Percentiles rank a stretch among this genome's conserved stretches.
These are phyloP conservation scores for Colletotrichum eleusines DNA, from an alignment of 2,329 filamentous ascomycete species.

Conservation along the genomic window DNA sequence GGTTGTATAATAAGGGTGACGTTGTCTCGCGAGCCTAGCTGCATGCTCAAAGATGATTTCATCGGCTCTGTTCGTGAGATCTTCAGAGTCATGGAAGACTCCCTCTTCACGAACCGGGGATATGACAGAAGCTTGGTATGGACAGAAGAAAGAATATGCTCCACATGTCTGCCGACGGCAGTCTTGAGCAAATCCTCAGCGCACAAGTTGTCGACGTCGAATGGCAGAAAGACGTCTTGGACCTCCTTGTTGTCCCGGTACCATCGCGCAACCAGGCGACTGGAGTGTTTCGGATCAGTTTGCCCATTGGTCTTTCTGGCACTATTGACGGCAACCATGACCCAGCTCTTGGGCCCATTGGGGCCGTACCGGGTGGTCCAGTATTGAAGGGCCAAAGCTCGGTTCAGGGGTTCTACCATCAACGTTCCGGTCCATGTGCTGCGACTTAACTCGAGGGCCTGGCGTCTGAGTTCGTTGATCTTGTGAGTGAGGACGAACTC, in stretches of 20 bases:
- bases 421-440: slow-evolving; percentile 83
- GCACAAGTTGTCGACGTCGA: slow-evolving; percentile 77
- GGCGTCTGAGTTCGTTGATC: slow-evolving; percentile 82
- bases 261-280: slow-evolving; percentile 78
- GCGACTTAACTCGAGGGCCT: slow-evolving; percentile 77
- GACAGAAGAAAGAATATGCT: slow-evolving; percentile 76
- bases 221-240: slow-evolving; percentile 72
- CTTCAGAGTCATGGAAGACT: slow-evolving; percentile 69
- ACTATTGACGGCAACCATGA: slow-evolving; percentile 85
- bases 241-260: slow-evolving; percentile 85
- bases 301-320: slow-evolving; percentile 62
- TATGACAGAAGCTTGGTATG: slow-evolving; percentile 70
- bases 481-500: slow-evolving; percentile 92
- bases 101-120: slow-evolving; percentile 70
- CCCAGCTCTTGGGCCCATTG: slow-evolving; percentile 83
- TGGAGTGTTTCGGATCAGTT: slow-evolving; percentile 60
- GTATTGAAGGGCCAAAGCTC: slow-evolving; percentile 89
- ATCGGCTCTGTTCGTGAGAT: slow-evolving; percentile 72
- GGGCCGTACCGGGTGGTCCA: slow-evolving; percentile 75
- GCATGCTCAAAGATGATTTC: slow-evolving; percentile 75
- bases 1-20: slow-evolving; percentile 78
- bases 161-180: slow-evolving; percentile 81
- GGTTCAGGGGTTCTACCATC: slow-evolving; percentile 81
- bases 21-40: slow-evolving; percentile 73
- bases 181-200: slow-evolving; percentile 79